Percentiles rank a stretch among this genome's conserved stretches.
These are phyloP conservation scores for Rhinocladiella similis DNA, from an alignment of 2,329 filamentous ascomycete species.

Conservation along the genomic window DNA sequence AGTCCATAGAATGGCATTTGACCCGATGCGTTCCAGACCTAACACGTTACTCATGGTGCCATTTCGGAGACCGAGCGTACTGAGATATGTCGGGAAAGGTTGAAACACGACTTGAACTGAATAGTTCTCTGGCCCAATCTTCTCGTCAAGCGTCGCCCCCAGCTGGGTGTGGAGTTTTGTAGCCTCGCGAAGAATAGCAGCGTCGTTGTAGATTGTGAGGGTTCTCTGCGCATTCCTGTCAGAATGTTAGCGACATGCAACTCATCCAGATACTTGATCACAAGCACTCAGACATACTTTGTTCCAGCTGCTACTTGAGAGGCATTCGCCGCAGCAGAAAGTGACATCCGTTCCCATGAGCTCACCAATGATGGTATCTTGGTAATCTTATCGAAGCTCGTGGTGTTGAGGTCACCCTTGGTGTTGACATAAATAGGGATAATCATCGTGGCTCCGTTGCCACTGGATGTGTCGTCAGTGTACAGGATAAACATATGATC, in stretches of 20 bases:
- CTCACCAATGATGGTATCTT: neutral
- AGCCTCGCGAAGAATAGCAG: conserved; percentile 22
- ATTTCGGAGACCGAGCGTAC: conserved; percentile 37
- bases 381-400: neutral
- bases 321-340: no score
- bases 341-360: no score
- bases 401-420: neutral
- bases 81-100: conserved; percentile 37
- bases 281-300: conserved; percentile 1
- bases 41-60: conserved; percentile 40
- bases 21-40: conserved; percentile 35
- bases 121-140: conserved; percentile 25
- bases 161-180: conserved; percentile 16
- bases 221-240: conserved; percentile 26
- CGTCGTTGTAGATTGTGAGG: conserved; percentile 29
- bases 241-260: neutral
- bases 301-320: neutral
- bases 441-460: neutral
- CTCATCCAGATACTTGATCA: no score
- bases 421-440: neutral
- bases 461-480: neutral
- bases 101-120: conserved; percentile 38
- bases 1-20: conserved; percentile 37
- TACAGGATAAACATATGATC: neutral
- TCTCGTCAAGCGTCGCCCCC: conserved; percentile 19